These are phyloP conservation scores for Hypoxylon crocopeplum DNA, from an alignment of 495 filamentous ascomycete genomes.

Conservation along the genomic window DNA sequence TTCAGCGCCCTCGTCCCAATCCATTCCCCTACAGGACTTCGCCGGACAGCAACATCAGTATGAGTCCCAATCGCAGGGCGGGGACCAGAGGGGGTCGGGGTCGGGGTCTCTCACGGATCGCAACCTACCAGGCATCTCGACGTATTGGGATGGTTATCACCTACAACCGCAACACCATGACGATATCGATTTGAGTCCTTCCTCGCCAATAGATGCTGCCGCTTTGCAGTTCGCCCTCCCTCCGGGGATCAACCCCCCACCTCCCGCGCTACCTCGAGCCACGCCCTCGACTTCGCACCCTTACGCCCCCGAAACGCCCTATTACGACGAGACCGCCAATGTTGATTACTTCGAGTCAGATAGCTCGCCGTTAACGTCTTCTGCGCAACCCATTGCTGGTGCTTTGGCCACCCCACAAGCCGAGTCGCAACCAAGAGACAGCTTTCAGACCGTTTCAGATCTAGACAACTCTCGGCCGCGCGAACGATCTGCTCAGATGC, in stretches of 20 bases:
- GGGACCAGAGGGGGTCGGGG: constrained; percentile 35
- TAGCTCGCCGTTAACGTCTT: constrained; percentile 66
- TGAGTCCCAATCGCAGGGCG: constrained; percentile 42
- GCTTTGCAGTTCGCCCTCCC: constrained; percentile 57
- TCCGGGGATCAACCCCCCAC: constrained; percentile 47
- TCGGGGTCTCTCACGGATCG: constrained; percentile 28
- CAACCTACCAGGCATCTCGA: constrained; percentile 52
- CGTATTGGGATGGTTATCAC: constrained; percentile 55
- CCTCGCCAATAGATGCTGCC: constrained; percentile 54
- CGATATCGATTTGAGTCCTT: constrained; percentile 37
- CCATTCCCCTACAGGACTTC: constrained; percentile 86
- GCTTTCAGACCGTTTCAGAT: constrained; percentile 65
- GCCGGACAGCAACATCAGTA: constrained; percentile 62
- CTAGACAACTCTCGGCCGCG: constrained; percentile 51
- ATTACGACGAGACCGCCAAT: constrained; percentile 60
- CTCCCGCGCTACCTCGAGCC: constrained; percentile 19
- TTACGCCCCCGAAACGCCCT: constrained; percentile 49
- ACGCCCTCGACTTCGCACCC: constrained; percentile 44
- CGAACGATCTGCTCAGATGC: constrained; percentile 51
- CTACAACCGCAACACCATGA: constrained; percentile 38
- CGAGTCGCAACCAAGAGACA: constrained; percentile 66
- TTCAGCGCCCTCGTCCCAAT: constrained; percentile 61
- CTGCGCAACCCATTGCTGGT: constrained; percentile 72
- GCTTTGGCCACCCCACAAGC: constrained; percentile 53
- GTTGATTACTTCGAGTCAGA: constrained; percentile 74